Evolutionary conservation across 495 filamentous ascomycete genomes (phyloP).

Genomic region (Annulohypoxylon bovei): DNA sequence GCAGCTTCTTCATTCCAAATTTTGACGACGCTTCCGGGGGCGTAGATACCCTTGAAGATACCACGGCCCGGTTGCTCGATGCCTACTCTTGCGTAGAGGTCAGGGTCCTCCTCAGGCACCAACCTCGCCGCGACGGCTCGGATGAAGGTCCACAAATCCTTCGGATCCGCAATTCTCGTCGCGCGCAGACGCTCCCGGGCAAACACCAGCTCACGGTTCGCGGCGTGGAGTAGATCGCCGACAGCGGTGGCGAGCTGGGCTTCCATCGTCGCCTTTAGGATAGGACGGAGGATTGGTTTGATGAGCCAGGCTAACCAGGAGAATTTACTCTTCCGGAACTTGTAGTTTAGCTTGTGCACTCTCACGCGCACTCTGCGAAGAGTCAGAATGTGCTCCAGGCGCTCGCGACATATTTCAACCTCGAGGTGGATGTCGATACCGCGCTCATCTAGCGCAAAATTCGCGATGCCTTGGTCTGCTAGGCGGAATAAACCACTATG

Average conservation of each 20-base stretch:
- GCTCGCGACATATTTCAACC: conserved; percentile 78
- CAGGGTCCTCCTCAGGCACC: conserved; percentile 73
- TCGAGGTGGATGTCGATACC: conserved; percentile 88
- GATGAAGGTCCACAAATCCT: conserved; percentile 81
- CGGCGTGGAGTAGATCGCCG: conserved; percentile 70
- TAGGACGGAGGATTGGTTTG: conserved; percentile 82
- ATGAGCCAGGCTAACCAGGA: conserved; percentile 81
- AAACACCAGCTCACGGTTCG: conserved; percentile 86
- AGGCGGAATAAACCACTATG: conserved; percentile 75
- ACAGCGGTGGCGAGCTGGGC: conserved; percentile 78
- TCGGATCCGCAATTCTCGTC: conserved; percentile 81
- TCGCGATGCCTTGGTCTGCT: conserved; percentile 83
- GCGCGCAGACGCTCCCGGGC: conserved; percentile 87
- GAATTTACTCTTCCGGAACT: conserved; percentile 77
- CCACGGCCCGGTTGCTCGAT: conserved; percentile 69
- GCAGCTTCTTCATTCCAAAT: conserved; percentile 83
- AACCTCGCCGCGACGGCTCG: conserved; percentile 81
- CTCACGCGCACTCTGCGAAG: conserved; percentile 77
- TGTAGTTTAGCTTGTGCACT: conserved; percentile 88
- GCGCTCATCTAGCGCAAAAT: conserved; percentile 82
- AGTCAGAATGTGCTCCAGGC: conserved; percentile 81
- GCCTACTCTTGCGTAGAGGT: conserved; percentile 76
- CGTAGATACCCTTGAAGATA: conserved; percentile 84
- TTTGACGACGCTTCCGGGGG: conserved; percentile 87
- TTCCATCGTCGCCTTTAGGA: conserved; percentile 82